These are phyloP conservation scores for Xylariaceae sp. DNA, from an alignment of 2,329 filamentous ascomycete genomes.

Conservation along the genomic window DNA sequence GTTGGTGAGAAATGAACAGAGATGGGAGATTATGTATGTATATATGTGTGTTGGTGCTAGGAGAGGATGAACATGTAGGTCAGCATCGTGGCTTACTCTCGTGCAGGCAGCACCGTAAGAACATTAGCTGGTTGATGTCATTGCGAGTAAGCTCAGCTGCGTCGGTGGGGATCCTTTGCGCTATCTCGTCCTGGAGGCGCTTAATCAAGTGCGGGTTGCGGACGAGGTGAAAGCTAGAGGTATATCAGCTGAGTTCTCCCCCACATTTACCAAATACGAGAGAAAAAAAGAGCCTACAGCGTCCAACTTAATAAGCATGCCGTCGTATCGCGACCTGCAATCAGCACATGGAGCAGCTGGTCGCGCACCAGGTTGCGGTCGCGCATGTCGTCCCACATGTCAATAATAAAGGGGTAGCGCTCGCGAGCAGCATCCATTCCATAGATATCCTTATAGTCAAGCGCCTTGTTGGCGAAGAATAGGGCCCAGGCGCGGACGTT, in stretches of 20 bases:
- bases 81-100: conserved; percentile 25
- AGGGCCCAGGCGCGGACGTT: conserved; percentile 32
- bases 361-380: conserved; percentile 26
- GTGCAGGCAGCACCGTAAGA: conserved; percentile 31
- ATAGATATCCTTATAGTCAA: conserved; percentile 17
- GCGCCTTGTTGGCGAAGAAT: conserved; percentile 43
- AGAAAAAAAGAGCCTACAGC: conserved; percentile 21
- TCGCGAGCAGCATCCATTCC: conserved; percentile 33
- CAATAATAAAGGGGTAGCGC: conserved; percentile 54
- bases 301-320: conserved; percentile 33
- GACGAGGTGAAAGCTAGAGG: conserved; percentile 32
- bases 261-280: too few species aligned
- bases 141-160: conserved; percentile 23
- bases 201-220: conserved; percentile 27
- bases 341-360: conserved; percentile 32
- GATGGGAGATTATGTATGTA: neutral
- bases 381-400: conserved; percentile 32
- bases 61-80: neutral
- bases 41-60: neutral
- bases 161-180: conserved; percentile 1
- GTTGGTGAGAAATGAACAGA: neutral
- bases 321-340: conserved; percentile 33
- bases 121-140: conserved; percentile 29
- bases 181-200: conserved; percentile 24
- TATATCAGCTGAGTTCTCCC: too few species aligned